Percentiles rank a stretch among this genome's conserved stretches.
Conservation (phyloP, 2,329 filamentous ascomycete species). For the Didymella sp. region DNA sequence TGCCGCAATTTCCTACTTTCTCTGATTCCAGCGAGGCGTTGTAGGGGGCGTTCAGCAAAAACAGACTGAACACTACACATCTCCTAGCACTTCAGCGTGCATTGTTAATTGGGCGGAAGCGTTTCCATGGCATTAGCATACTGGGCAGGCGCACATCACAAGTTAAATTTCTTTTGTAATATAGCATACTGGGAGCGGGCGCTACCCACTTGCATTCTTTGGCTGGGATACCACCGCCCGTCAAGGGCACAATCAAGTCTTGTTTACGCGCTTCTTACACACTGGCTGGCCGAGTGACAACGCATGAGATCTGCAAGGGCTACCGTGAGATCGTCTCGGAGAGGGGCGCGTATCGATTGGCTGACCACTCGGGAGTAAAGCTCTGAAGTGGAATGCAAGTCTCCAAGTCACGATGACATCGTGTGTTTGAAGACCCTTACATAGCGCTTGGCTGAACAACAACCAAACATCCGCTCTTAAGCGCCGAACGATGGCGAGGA, state of each 20-base stretch:
- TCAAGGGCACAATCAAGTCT: conserved; percentile 12
- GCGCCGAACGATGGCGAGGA: not conserved
- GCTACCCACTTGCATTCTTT: conserved; percentile 18
- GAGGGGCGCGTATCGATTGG: conserved; percentile 10
- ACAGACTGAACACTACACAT: conserved; percentile 10
- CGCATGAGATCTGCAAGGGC: conserved; percentile 15
- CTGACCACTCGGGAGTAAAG: conserved; percentile 1
- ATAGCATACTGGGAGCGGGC: conserved; percentile 12
- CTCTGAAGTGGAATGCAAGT: conserved; percentile 7
- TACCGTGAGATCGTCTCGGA: conserved; percentile 12
- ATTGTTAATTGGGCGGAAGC: conserved; percentile 12
- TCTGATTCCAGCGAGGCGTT: conserved; percentile 37
- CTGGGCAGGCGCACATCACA: conserved; percentile 14
- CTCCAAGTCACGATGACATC: conserved; percentile 11
- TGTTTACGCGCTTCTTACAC: conserved; percentile 3
- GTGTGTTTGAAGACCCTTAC: not conserved
- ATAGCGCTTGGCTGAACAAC: not conserved
- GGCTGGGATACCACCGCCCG: conserved; percentile 23
- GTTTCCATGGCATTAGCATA: conserved; percentile 18
- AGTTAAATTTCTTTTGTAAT: conserved; percentile 17
- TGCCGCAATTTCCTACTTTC: conserved; percentile 20
- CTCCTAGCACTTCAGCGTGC: conserved; percentile 16
- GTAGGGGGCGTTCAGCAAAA: conserved; percentile 23
- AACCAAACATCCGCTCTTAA: not conserved
- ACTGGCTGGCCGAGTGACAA: conserved; percentile 13